Base-by-base conservation (phyloP, 495 filamentous ascomycete genomes). In the Lasiosphaeria ovina region DNA sequence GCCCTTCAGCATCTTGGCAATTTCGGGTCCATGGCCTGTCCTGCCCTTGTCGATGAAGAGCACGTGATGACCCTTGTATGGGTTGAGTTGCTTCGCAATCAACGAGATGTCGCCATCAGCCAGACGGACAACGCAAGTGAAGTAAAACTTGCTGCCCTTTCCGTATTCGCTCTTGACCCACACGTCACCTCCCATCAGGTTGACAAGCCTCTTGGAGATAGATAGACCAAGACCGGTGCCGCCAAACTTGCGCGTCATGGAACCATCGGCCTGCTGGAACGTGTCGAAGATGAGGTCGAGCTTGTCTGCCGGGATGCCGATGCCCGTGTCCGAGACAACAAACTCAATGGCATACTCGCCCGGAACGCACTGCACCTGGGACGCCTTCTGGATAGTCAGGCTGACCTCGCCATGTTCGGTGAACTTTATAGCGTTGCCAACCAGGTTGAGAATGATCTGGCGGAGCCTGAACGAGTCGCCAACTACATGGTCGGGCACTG, bases 261-360 rank as follows among this genome's bases (percentile, higher is more conserved):
- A 97, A 36, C 94, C 94, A 76, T 99, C 94, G 9, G 94, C 94
- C 77, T 99, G 94, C 69, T 97, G 95, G 86, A 99, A 99, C 12
- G 94, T 99, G 74, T 98, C 94, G 71, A 99, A 99, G 72, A 99
- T 99, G 59, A 98, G 77, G 72, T 97, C 92, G 33, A 98, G 85
- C 77, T 99, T 99, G 70, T 98, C 94, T 53, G 87, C 82, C 69
- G 93, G 91, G 62, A 99, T 98, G 66, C 94, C 94, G 69, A 99
- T 99, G 55, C 94, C 94, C 32, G 95, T 99, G 70, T 99, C 94
- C 3, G 91, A 90, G 42, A 99, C 94, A 16, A 93, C 89, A 75
- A 99, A 98, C 72, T 98, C 91, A 69, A 97, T 94, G 12, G 92
- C 90, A 68, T 95, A 97, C 70, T 97, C 90, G 62, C 88, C 85